These are phyloP conservation scores for Luffa aegyptiaca DNA, from an alignment of 306 rosid species.

Conservation along the genomic window DNA sequence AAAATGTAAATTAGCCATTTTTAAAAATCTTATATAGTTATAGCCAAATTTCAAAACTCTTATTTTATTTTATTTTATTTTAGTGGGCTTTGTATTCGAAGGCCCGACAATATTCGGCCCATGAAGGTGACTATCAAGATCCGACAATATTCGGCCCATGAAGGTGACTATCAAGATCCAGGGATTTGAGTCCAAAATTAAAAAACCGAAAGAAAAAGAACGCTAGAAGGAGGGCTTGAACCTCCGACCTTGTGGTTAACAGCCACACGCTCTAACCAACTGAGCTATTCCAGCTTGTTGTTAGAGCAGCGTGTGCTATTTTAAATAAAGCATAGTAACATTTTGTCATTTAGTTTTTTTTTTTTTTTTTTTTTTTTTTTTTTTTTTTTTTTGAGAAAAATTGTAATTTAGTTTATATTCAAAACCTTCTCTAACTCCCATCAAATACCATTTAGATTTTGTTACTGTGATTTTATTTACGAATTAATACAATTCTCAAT, in stretches of 20 bases:
- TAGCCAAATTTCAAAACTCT: no score
- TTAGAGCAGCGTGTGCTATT: no score
- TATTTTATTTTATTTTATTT: no score
- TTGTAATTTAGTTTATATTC: no score
- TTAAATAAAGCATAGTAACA: no score
- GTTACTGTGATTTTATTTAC: no score
- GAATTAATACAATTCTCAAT: neutral
- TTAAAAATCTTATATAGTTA: no score
- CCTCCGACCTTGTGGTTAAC: neutral
- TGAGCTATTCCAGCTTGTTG: neutral
- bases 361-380: no score
- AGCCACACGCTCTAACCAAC: conserved; percentile 1
- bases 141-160: neutral
- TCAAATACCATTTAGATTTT: neutral
- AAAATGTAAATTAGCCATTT: no score
- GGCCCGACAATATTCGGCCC: neutral
- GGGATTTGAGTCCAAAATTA: neutral
- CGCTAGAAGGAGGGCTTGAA: neutral
- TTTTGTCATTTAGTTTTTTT: no score
- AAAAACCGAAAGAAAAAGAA: neutral
- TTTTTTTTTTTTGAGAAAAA: no score
- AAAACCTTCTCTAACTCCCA: neutral
- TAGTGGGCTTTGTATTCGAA: neutral
- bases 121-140: neutral
- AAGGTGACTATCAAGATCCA: neutral